Percentiles rank a stretch among this genome's conserved stretches.
Conservation (phyloP, 2,329 filamentous ascomycete species). For the Neopestalotiopsis rosae region DNA sequence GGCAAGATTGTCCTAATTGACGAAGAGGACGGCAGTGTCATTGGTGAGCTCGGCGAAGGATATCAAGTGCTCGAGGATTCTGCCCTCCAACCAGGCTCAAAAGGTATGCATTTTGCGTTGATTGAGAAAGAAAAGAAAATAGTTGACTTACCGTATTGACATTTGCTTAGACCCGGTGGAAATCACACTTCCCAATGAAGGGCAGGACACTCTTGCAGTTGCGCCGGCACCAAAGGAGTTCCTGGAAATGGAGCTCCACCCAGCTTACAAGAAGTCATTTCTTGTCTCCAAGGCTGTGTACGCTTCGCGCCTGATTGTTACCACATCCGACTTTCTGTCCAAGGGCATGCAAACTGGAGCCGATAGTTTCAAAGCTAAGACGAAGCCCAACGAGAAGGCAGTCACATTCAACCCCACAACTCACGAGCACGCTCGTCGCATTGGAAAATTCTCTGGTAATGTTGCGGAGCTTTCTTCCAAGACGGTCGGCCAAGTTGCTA, state of each 20-base stretch:
- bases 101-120: conserved; percentile 64
- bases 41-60: conserved; percentile 86
- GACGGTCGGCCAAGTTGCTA: conserved; percentile 83
- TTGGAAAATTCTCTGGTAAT: conserved; percentile 82
- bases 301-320: conserved; percentile 91
- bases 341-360: conserved; percentile 80
- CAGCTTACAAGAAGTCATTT: conserved; percentile 87
- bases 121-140: background rate
- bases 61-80: conserved; percentile 81
- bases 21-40: conserved; percentile 93
- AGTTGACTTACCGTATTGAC: conserved; percentile 21
- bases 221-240: conserved; percentile 73
- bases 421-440: conserved; percentile 83
- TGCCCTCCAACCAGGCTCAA: conserved; percentile 81
- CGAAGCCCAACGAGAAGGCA: conserved; percentile 77
- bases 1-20: conserved; percentile 92
- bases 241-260: conserved; percentile 79
- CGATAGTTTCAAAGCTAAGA: conserved; percentile 79
- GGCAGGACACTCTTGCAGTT: conserved; percentile 66
- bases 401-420: conserved; percentile 88
- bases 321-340: conserved; percentile 79
- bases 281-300: conserved; percentile 86
- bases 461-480: conserved; percentile 83
- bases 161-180: conserved; percentile 72
- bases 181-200: conserved; percentile 74